A percentile compares a stretch with the other conserved stretches of the same genome.
These are phyloP conservation scores for Solanum ossicruentum DNA, from an alignment of 257 asterid species.

Conservation along the genomic window DNA sequence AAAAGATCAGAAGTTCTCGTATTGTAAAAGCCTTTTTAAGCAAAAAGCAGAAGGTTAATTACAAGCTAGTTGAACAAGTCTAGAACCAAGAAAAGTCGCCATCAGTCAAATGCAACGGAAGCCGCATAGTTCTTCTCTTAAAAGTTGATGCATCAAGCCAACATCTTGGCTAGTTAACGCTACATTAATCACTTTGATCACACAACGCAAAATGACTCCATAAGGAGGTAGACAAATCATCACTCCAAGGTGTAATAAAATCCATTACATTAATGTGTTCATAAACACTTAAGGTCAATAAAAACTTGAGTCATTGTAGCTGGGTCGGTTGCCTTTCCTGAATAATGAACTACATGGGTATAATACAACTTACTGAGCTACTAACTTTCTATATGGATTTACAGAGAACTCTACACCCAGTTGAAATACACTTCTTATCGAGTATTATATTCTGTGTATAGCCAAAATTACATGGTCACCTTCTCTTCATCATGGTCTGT, in stretches of 20 bases:
- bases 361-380: neutral
- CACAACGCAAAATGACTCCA: neutral
- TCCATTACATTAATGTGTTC: neutral
- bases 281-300: neutral
- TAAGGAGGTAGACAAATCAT: neutral
- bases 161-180: neutral
- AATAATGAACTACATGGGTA: neutral
- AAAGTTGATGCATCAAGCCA: neutral
- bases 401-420: neutral
- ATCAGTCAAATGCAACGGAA: neutral
- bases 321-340: neutral
- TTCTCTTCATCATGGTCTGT: conserved; percentile 1
- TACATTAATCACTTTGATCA: neutral
- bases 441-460: neutral
- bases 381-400: neutral
- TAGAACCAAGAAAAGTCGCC: neutral
- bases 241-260: neutral
- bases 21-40: neutral
- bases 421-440: neutral
- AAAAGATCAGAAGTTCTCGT: neutral
- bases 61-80: neutral
- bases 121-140: neutral
- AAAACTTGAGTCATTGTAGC: neutral
- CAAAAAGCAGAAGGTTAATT: neutral
- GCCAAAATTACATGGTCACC: neutral